These are phyloP conservation scores for Aspergillus novoparasiticus DNA, from an alignment of 2,329 filamentous ascomycete species.

Conservation along the genomic window DNA sequence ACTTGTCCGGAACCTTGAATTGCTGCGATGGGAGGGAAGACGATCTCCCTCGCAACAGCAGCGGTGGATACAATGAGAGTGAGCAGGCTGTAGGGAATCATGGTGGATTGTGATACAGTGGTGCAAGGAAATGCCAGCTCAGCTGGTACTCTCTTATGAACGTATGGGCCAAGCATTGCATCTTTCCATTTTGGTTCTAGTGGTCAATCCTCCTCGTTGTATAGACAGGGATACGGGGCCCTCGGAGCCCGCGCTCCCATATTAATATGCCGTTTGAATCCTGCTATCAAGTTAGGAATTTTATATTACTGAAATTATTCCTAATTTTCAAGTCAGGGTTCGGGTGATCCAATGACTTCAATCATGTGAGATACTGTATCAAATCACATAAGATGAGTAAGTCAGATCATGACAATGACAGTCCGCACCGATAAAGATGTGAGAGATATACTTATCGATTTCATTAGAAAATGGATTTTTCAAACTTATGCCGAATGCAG, in stretches of 20 bases:
- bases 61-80: slow-evolving; percentile 1
- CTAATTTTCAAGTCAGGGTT: background rate
- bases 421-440: background rate
- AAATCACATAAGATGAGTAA: background rate
- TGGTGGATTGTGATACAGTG: background rate
- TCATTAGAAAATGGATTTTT: background rate
- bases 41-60: slow-evolving; percentile 24
- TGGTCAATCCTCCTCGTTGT: background rate
- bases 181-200: background rate
- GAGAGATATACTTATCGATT: background rate
- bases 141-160: background rate
- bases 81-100: background rate
- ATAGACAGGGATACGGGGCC: background rate
- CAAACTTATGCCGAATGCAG: background rate
- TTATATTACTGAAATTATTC: background rate
- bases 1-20: slow-evolving; percentile 20
- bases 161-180: background rate
- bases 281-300: background rate
- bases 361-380: background rate
- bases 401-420: background rate
- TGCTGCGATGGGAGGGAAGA: slow-evolving; percentile 31
- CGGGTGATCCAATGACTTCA: background rate
- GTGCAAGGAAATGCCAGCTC: background rate
- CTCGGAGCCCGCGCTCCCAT: background rate
- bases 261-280: background rate